Percentiles rank a stretch among this genome's conserved stretches.
Conservation (phyloP, 75 land plant species). For the Azolla pinnata region DNA sequence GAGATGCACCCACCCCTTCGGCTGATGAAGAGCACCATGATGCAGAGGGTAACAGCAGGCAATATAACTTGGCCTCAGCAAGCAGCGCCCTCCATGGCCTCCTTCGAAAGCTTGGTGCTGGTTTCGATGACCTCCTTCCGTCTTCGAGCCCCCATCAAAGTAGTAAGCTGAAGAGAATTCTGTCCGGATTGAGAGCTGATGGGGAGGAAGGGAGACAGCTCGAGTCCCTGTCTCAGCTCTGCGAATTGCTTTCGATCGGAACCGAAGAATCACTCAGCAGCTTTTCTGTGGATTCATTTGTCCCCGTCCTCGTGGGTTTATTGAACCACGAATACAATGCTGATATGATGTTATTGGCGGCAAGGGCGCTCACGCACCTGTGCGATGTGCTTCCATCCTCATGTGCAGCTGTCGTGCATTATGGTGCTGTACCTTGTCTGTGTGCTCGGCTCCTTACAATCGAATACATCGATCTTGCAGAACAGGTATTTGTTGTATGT, state of each 20-base stretch:
- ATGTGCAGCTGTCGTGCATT: constrained; percentile 91
- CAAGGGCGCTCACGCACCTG: constrained; percentile 83
- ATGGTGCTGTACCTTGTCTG: constrained; percentile 86
- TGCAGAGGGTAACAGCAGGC: constrained; percentile 59
- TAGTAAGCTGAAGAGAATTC: constrained; percentile 72
- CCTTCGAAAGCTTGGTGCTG: constrained; percentile 86
- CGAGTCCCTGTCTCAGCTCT: constrained; percentile 87
- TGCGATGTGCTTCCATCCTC: constrained; percentile 93
- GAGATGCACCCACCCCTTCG: constrained; percentile 14
- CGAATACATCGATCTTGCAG: constrained; percentile 97
- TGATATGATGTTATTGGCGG: constrained; percentile 92
- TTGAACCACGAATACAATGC: constrained; percentile 89
- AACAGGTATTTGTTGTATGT: constrained; percentile 55
- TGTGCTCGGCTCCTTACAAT: constrained; percentile 86
- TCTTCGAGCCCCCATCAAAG: constrained; percentile 58
- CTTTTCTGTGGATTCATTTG: constrained; percentile 92
- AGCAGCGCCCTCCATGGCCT: constrained; percentile 96
- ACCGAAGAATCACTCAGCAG: constrained; percentile 87
- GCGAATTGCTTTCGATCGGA: constrained; percentile 88
- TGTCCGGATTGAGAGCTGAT: constrained; percentile 73
- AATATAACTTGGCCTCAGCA: constrained; percentile 89
- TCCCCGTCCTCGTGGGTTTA: constrained; percentile 81
- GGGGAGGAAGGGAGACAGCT: constrained; percentile 93
- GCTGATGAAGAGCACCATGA: constrained; percentile 66
- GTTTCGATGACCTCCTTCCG: constrained; percentile 87